phyloP scores from a whole-genome alignment of 1,284 basidiomycete genomes.

The Agroathelia rolfsii region DNA sequence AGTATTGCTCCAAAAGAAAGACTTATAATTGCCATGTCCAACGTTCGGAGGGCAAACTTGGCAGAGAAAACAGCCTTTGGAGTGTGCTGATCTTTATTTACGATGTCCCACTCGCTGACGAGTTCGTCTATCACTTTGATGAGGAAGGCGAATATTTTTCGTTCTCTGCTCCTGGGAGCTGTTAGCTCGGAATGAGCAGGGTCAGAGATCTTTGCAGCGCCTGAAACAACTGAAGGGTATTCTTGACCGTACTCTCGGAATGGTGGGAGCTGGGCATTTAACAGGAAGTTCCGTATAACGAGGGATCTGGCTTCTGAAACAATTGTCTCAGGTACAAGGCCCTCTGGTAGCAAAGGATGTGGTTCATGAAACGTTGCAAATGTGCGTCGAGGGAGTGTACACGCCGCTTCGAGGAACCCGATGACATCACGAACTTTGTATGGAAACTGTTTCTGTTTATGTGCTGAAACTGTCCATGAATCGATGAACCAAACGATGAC shows the following conservation, averaged over 20 bases:
- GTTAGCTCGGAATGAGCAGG: constrained; percentile 28
- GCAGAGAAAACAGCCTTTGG: constrained; percentile 36
- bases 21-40: constrained; percentile 60
- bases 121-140: constrained; percentile 47
- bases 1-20: constrained; percentile 64
- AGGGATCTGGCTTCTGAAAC: constrained; percentile 45
- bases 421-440: constrained; percentile 52
- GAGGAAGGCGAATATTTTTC: constrained; percentile 58
- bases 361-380: no score
- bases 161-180: constrained; percentile 47
- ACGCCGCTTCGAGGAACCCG: constrained; percentile 52
- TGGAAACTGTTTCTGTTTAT: no score
- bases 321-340: constrained; percentile 49
- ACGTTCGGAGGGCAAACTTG: constrained; percentile 50
- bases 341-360: constrained; percentile 61
- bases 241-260: constrained; percentile 21
- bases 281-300: constrained; percentile 59
- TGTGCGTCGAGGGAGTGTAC: constrained; percentile 36
- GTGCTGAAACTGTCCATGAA: constrained; percentile 37
- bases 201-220: constrained; percentile 30
- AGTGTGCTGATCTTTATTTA: no score
- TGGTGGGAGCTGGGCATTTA: constrained; percentile 52
- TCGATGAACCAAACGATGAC: constrained; percentile 79
- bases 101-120: constrained; percentile 36
- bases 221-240: constrained; percentile 40